phyloP scores from a whole-genome alignment of 768 basidiomycete genomes.

The Russula emetica region DNA sequence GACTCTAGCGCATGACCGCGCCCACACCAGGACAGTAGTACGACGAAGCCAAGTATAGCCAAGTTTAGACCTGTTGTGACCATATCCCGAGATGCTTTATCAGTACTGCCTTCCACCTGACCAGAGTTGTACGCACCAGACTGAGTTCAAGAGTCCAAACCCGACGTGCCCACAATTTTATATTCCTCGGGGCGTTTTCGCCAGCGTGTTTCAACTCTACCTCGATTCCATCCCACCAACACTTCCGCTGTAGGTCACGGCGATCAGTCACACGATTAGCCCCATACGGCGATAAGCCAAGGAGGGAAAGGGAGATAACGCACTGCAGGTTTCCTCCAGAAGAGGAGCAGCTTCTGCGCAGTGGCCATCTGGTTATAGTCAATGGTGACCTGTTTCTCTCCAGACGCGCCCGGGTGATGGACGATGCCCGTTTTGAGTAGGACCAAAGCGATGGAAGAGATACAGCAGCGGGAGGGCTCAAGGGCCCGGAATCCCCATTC shows the following conservation, averaged over 20 bases:
- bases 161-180: conserved; percentile 94
- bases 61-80: conserved; percentile 22
- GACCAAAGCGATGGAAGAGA: conserved; percentile 96
- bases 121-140: conserved; percentile 51
- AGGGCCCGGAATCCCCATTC: conserved; percentile 96
- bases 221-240: conserved; percentile 99
- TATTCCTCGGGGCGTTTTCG: conserved; percentile 47
- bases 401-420: conserved; percentile 53
- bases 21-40: background rate
- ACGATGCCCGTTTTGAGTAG: conserved; percentile 94
- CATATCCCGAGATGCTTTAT: conserved; percentile 6
- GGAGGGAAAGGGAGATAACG: conserved; percentile 36
- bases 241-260: conserved; percentile 72
- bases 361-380: conserved; percentile 94
- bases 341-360: conserved; percentile 92
- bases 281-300: conserved; percentile 16
- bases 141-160: conserved; percentile 99
- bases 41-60: background rate
- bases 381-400: conserved; percentile 70
- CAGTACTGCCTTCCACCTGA: background rate
- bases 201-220: conserved; percentile 68
- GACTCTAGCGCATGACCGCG: background rate
- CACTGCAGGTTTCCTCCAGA: conserved; percentile 99
- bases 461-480: conserved; percentile 94
- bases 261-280: background rate